A percentile compares a stretch with the other conserved stretches of the same genome.
Evolutionary conservation across 2,329 filamentous ascomycete genomes (phyloP).

Genomic region (Tolypocladium ophioglossoides): DNA sequence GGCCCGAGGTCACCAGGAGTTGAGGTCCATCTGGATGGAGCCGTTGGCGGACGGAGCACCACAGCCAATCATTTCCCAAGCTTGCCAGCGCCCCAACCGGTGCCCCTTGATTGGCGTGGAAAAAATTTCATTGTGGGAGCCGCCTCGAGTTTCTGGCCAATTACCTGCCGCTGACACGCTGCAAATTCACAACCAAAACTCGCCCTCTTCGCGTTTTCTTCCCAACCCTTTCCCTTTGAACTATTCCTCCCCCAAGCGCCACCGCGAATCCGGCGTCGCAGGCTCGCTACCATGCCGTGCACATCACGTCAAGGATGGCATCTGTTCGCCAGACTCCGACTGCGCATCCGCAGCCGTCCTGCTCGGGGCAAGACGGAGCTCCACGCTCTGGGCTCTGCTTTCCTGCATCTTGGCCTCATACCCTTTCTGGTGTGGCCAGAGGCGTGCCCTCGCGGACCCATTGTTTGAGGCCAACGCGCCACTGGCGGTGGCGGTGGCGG

Average conservation of each 20-base stretch:
- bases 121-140: not conserved
- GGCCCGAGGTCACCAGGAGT: too few species aligned
- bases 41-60: too few species aligned
- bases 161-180: not conserved
- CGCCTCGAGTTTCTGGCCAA: not conserved
- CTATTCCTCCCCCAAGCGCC: not conserved
- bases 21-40: too few species aligned
- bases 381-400: not conserved
- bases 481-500: not conserved
- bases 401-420: not conserved
- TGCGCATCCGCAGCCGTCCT: not conserved
- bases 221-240: not conserved
- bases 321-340: not conserved
- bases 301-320: not conserved
- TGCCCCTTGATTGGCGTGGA: not conserved
- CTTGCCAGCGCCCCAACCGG: not conserved
- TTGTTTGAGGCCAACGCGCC: not conserved
- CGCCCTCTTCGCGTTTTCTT: not conserved
- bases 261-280: not conserved
- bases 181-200: constrained; percentile 2
- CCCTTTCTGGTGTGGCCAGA: not conserved
- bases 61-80: not conserved
- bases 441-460: not conserved
- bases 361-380: not conserved
- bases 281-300: not conserved